Conservation (phyloP, 306 rosid genomes). For the Citrullus amarus region DNA sequence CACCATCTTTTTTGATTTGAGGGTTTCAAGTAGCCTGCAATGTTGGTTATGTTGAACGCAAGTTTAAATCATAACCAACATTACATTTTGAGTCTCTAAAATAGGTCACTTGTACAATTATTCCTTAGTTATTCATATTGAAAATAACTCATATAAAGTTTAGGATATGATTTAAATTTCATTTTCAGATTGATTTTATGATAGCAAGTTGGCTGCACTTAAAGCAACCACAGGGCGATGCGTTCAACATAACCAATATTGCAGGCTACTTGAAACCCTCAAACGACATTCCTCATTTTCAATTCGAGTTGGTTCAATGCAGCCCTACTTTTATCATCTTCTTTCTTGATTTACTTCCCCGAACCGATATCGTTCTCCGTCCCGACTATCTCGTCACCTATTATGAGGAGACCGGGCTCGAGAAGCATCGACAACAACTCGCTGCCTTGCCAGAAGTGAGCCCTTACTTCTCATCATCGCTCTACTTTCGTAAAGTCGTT, state of each 20-base stretch:
- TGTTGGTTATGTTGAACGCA: no score
- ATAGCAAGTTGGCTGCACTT: slow-evolving; percentile 21
- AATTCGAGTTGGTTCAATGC: slow-evolving; percentile 16
- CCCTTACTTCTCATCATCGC: slow-evolving; percentile 20
- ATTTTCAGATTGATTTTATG: slow-evolving; percentile 14
- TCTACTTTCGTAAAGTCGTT: slow-evolving; percentile 15
- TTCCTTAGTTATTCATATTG: no score
- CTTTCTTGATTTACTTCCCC: slow-evolving; percentile 21
- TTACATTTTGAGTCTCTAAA: no score
- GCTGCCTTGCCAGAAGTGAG: slow-evolving; percentile 2
- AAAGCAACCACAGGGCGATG: slow-evolving; percentile 16
- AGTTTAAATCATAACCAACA: no score
- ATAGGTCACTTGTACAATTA: no score
- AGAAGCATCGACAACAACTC: not conserved
- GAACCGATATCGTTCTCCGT: slow-evolving; percentile 6
- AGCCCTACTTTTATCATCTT: slow-evolving; percentile 17
- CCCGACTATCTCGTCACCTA: slow-evolving; percentile 17
- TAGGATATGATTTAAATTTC: not conserved
- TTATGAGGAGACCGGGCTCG: slow-evolving; percentile 11
- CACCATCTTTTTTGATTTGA: no score
- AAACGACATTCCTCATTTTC: slow-evolving; percentile 19
- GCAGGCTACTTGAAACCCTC: slow-evolving; percentile 14
- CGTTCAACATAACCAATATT: slow-evolving; percentile 18
- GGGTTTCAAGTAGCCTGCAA: no score
- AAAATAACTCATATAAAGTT: no score